A percentile compares a stretch with the other conserved stretches of the same genome.
phyloP scores from a whole-genome alignment of 1,284 basidiomycete species.

The Rhizopogon hawkerae region DNA sequence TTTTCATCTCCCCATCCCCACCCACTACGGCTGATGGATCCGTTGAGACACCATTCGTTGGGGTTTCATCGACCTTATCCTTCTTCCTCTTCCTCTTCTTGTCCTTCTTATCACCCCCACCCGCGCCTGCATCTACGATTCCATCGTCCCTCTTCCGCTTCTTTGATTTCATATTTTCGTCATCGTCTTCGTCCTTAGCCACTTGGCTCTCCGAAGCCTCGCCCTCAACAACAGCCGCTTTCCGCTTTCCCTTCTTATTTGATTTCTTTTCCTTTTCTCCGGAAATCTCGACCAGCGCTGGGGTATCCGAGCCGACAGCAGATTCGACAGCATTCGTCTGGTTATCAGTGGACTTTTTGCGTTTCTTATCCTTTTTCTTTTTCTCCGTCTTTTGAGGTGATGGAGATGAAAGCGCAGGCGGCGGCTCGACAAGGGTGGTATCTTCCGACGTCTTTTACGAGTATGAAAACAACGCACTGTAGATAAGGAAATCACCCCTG shows the following conservation, averaged over 20 bases:
- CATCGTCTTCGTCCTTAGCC: slow-evolving; percentile 6
- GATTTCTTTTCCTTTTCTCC: slow-evolving; percentile 20
- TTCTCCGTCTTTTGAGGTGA: slow-evolving; percentile 1
- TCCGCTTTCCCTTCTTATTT: slow-evolving; percentile 23
- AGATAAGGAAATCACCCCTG: background rate
- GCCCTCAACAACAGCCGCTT: slow-evolving; percentile 7
- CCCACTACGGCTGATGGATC: background rate
- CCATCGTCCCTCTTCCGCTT: slow-evolving; percentile 18
- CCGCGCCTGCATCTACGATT: slow-evolving; percentile 4
- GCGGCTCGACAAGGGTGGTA: background rate
- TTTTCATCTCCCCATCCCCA: background rate
- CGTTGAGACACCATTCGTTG: background rate
- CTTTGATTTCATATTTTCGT: slow-evolving; percentile 12
- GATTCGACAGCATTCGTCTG: background rate
- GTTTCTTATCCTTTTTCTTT: slow-evolving; percentile 1
- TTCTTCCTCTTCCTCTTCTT: slow-evolving; percentile 25
- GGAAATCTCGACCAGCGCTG: background rate
- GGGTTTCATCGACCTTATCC: slow-evolving; percentile 7
- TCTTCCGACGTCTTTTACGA: slow-evolving; percentile 1
- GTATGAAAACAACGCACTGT: background rate
- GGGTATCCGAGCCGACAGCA: slow-evolving; percentile 4
- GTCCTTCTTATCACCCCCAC: slow-evolving; percentile 20
- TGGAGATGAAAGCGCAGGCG: background rate
- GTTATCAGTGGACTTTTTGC: slow-evolving; percentile 1
- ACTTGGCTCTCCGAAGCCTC: slow-evolving; percentile 6